A percentile compares a stretch with the other conserved stretches of the same genome.
Conservation (phyloP, 805 yeast genomes). For the Saturnispora kantuleensis region DNA sequence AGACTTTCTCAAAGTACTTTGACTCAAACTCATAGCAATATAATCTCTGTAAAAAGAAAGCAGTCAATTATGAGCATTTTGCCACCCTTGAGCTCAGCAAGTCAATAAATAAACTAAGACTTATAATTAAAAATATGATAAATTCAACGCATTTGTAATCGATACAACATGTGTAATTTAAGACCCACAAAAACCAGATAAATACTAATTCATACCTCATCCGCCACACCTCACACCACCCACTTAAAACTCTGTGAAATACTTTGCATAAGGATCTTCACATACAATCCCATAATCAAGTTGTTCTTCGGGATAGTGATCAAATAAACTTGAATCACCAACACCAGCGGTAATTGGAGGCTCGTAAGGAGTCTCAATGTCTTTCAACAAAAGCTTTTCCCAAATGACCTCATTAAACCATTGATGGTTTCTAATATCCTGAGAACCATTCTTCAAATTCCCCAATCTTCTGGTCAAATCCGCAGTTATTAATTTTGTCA, state of each 20-base stretch:
- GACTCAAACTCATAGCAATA: background rate
- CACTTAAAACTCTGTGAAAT: slow-evolving; percentile 23
- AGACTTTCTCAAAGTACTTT: background rate
- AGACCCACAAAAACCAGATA: no score
- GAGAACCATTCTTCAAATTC: slow-evolving; percentile 47
- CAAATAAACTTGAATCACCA: slow-evolving; percentile 56
- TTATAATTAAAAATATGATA: no score
- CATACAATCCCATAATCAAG: slow-evolving; percentile 75
- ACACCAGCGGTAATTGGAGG: slow-evolving; percentile 56
- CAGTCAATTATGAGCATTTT: no score
- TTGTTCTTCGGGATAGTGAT: slow-evolving; percentile 70
- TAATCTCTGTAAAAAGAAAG: background rate
- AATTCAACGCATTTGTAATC: no score
- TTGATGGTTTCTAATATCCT: slow-evolving; percentile 45
- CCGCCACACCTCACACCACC: background rate
- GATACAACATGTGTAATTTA: no score
- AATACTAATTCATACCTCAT: no score
- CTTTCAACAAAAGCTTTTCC: slow-evolving; percentile 45
- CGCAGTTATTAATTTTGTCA: slow-evolving; percentile 41
- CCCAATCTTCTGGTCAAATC: slow-evolving; percentile 50
- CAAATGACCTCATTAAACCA: slow-evolving; percentile 56
- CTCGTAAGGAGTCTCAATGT: slow-evolving; percentile 55
- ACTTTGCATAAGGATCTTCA: slow-evolving; percentile 29
- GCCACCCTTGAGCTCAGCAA: no score
- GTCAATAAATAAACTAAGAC: no score